A percentile compares a stretch with the other conserved stretches of the same genome.
phyloP scores from a whole-genome alignment of 208 protist species.

The Phytomonas serpens region DNA sequence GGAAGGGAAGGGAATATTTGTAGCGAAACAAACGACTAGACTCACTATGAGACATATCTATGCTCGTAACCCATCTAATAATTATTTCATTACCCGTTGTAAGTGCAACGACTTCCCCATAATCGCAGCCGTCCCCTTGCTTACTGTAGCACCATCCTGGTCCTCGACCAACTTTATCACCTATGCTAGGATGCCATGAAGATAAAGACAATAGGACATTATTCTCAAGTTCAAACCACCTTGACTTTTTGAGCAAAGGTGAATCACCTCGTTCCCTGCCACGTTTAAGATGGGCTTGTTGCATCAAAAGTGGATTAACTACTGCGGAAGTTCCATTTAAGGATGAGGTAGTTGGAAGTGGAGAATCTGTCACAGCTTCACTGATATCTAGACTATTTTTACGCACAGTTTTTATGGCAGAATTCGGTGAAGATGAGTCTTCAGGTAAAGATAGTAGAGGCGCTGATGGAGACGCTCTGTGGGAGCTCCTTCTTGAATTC shows the following conservation, averaged over 20 bases:
- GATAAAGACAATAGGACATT: background rate
- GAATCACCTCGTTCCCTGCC: slow-evolving; percentile 13
- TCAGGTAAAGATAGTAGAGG: background rate
- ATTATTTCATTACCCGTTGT: slow-evolving; percentile 45
- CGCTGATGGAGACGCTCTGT: background rate
- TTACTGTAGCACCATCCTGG: slow-evolving; percentile 52
- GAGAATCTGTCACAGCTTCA: slow-evolving; percentile 13
- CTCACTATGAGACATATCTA: slow-evolving; percentile 26
- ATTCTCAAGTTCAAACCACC: background rate
- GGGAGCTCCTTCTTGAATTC: background rate
- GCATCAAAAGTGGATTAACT: background rate
- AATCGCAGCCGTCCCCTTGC: slow-evolving; percentile 60
- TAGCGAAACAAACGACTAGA: slow-evolving; percentile 53
- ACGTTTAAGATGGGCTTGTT: slow-evolving; percentile 6
- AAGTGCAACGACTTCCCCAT: slow-evolving; percentile 60
- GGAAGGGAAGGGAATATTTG: slow-evolving; percentile 37
- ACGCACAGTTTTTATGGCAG: background rate
- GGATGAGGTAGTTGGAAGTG: slow-evolving; percentile 11
- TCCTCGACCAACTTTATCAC: slow-evolving; percentile 61
- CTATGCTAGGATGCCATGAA: slow-evolving; percentile 42
- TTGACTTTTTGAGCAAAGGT: slow-evolving; percentile 1
- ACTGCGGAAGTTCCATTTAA: background rate
- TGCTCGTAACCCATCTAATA: slow-evolving; percentile 57
- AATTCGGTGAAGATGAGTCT: background rate
- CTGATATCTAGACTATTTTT: background rate